Conservation (phyloP, 192 early-diverging fungal genomes). For the Backusella psychrophila region DNA sequence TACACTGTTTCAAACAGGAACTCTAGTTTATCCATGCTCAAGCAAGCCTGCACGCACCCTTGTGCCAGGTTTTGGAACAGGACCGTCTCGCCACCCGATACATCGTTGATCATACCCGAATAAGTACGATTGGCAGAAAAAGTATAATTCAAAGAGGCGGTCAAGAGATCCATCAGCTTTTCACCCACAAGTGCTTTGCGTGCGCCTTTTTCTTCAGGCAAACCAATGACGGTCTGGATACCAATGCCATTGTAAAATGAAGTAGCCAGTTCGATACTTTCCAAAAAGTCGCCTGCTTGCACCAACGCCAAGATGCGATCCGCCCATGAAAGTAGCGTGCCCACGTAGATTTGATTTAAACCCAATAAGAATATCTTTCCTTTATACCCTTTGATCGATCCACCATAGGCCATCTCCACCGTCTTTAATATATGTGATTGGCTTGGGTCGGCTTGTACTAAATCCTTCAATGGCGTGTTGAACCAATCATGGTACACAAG, state of each 20-base stretch:
- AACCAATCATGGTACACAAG: constrained; percentile 60
- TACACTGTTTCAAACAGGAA: constrained; percentile 56
- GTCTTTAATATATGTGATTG: neutral
- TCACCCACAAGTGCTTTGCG: constrained; percentile 53
- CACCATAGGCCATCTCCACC: constrained; percentile 53
- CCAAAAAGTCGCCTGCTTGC: constrained; percentile 54
- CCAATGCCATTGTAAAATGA: constrained; percentile 56
- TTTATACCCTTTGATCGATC: constrained; percentile 52
- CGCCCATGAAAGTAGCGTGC: constrained; percentile 55
- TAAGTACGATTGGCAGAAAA: constrained; percentile 48
- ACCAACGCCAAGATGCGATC: constrained; percentile 56
- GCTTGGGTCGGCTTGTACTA: constrained; percentile 14
- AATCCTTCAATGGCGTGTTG: constrained; percentile 37
- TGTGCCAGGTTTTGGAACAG: constrained; percentile 48
- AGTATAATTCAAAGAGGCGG: constrained; percentile 50
- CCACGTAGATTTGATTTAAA: constrained; percentile 49
- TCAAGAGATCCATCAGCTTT: constrained; percentile 52
- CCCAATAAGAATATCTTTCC: constrained; percentile 60
- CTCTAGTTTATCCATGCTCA: constrained; percentile 49
- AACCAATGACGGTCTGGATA: constrained; percentile 56
- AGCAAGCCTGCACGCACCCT: constrained; percentile 51
- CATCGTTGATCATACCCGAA: constrained; percentile 39
- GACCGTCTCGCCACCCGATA: constrained; percentile 37
- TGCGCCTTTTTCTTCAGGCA: constrained; percentile 53
- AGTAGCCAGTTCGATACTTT: constrained; percentile 56